These are phyloP conservation scores for Skeletonema tropicum DNA, from an alignment of 108 stramenopile genomes.

Conservation along the genomic window DNA sequence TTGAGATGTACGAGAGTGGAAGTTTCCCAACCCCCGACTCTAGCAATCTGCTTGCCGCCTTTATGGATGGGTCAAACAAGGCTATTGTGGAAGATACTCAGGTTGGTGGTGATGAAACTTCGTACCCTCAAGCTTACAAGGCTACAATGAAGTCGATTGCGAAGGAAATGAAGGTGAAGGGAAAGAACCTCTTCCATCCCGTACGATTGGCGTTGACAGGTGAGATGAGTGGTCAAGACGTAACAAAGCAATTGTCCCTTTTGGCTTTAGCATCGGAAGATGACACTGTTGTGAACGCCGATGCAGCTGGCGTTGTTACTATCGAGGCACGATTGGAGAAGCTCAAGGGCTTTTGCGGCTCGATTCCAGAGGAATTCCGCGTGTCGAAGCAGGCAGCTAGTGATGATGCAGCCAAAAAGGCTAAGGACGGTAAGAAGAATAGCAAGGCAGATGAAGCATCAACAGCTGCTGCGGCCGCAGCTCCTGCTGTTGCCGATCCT, in stretches of 20 bases:
- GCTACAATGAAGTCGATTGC: conserved; percentile 84
- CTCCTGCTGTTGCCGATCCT: conserved; percentile 57
- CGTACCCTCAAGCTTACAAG: conserved; percentile 71
- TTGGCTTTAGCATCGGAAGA: conserved; percentile 68
- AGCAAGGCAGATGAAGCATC: conserved; percentile 15
- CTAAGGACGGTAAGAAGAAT: conserved; percentile 17
- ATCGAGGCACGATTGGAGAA: conserved; percentile 68
- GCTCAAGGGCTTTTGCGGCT: conserved; percentile 71
- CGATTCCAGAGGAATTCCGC: conserved; percentile 81
- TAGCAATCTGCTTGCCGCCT: conserved; percentile 62
- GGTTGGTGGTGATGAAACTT: conserved; percentile 63
- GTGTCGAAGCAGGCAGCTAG: conserved; percentile 27
- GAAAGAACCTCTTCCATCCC: conserved; percentile 94
- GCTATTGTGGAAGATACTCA: conserved; percentile 76
- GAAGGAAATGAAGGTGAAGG: conserved; percentile 85
- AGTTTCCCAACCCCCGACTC: conserved; percentile 67
- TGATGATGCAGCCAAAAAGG: conserved; percentile 10
- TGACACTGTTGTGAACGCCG: conserved; percentile 63
- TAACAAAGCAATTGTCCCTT: conserved; percentile 91
- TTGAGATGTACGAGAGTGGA: conserved; percentile 59
- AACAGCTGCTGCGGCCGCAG: conserved; percentile 1
- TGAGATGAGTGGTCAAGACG: conserved; percentile 97
- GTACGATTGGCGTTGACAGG: conserved; percentile 93
- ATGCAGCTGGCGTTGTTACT: conserved; percentile 61
- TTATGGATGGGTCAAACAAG: conserved; percentile 71